Percentiles rank a stretch among this genome's conserved stretches.
These are phyloP conservation scores for Discostella stelligera DNA, from an alignment of 352 stramenopile species.

Conservation along the genomic window DNA sequence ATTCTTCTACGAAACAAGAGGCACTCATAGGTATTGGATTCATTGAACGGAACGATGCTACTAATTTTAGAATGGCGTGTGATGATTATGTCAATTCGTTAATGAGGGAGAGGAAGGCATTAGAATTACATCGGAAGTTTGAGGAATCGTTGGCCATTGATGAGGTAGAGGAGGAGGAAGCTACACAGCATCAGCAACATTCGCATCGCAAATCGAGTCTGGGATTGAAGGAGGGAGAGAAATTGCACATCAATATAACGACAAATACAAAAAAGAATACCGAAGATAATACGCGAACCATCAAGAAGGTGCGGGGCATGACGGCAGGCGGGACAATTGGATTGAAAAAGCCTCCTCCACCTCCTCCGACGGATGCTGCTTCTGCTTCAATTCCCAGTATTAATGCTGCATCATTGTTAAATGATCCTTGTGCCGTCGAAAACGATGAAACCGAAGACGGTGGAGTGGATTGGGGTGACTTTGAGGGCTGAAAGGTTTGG, in stretches of 20 bases:
- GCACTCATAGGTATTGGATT: slow-evolving; percentile 70
- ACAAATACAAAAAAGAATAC: slow-evolving; percentile 11
- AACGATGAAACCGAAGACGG: slow-evolving; percentile 5
- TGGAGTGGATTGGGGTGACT: slow-evolving; percentile 46
- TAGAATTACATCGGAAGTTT: slow-evolving; percentile 31
- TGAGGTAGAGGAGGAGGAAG: slow-evolving; percentile 10
- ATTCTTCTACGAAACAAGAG: slow-evolving; percentile 47
- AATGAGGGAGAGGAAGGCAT: slow-evolving; percentile 46
- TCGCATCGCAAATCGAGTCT: slow-evolving; percentile 28
- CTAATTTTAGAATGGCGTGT: slow-evolving; percentile 69
- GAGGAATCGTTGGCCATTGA: slow-evolving; percentile 24
- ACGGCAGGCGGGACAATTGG: slow-evolving; percentile 8
- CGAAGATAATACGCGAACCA: background rate
- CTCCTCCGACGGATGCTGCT: slow-evolving; percentile 5
- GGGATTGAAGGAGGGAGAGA: slow-evolving; percentile 65
- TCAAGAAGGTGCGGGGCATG: slow-evolving; percentile 10
- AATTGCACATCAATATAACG: slow-evolving; percentile 67
- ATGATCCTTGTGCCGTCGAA: background rate
- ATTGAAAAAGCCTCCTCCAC: slow-evolving; percentile 33
- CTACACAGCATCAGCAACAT: background rate
- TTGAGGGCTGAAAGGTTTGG: slow-evolving; percentile 33
- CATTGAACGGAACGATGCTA: slow-evolving; percentile 66
- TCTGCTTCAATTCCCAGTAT: background rate
- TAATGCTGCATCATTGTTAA: background rate
- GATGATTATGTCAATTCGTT: slow-evolving; percentile 71